Percentiles rank a stretch among this genome's conserved stretches.
phyloP scores from a whole-genome alignment of 805 yeast genomes.

The Zygosaccharomyces lentus region DNA sequence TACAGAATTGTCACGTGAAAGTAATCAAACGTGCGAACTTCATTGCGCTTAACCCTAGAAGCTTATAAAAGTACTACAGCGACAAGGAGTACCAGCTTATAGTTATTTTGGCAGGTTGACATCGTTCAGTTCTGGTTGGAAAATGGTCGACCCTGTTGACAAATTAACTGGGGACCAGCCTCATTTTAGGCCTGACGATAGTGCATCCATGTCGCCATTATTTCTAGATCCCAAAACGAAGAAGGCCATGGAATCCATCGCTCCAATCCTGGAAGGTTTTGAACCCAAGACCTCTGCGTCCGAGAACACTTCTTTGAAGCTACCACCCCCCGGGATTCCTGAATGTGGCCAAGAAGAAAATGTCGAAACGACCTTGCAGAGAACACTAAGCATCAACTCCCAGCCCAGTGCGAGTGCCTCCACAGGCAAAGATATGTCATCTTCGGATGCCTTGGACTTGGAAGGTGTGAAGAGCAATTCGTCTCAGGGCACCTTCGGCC shows the following conservation, averaged over 20 bases:
- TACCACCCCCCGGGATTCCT: slow-evolving; percentile 33
- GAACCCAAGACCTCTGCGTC: slow-evolving; percentile 64
- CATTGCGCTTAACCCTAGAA: neutral
- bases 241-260: slow-evolving; percentile 72
- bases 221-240: slow-evolving; percentile 35
- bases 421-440: slow-evolving; percentile 7
- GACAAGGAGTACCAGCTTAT: neutral
- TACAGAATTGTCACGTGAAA: neutral
- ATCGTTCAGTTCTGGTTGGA: neutral
- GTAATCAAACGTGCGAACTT: neutral
- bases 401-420: slow-evolving; percentile 15
- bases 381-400: slow-evolving; percentile 27
- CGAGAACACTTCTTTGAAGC: slow-evolving; percentile 38
- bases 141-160: slow-evolving; percentile 1
- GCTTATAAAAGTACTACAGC: no score
- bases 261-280: slow-evolving; percentile 71
- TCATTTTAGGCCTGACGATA: slow-evolving; percentile 2
- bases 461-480: slow-evolving; percentile 9
- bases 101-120: neutral
- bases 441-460: slow-evolving; percentile 8
- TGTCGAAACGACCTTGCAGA: slow-evolving; percentile 23
- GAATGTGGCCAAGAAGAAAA: slow-evolving; percentile 25
- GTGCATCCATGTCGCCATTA: slow-evolving; percentile 31
- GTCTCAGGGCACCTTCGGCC: slow-evolving; percentile 3
- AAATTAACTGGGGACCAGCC: slow-evolving; percentile 1